These are phyloP conservation scores for Aspergillus sclerotiicarbonarius DNA, from an alignment of 495 filamentous ascomycete genomes.

Conservation along the genomic window DNA sequence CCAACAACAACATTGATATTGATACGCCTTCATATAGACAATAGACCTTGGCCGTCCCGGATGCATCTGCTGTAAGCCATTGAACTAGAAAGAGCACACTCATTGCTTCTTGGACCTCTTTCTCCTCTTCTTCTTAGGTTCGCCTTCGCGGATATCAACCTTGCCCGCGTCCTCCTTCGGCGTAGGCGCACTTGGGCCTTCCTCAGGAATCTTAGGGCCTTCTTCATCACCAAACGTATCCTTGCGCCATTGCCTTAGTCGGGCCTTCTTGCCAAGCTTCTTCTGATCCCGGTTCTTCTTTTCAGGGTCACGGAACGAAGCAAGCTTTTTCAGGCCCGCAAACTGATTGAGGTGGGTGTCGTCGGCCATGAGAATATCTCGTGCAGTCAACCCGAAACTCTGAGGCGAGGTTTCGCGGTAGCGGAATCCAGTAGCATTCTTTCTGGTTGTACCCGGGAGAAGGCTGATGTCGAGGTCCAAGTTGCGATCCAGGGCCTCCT, in stretches of 20 bases:
- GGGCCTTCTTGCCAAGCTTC: slow-evolving; percentile 84
- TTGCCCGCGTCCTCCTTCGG: slow-evolving; percentile 29
- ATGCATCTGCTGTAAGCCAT: slow-evolving; percentile 3
- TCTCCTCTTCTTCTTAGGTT: slow-evolving; percentile 45
- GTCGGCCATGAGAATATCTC: slow-evolving; percentile 87
- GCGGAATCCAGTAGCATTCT: slow-evolving; percentile 62
- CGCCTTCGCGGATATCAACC: slow-evolving; percentile 48
- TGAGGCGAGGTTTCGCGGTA: slow-evolving; percentile 93
- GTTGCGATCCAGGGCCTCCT: slow-evolving; percentile 80
- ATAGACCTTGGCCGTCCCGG: background rate
- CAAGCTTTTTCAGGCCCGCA: slow-evolving; percentile 91
- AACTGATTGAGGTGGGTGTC: slow-evolving; percentile 87
- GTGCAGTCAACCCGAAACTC: slow-evolving; percentile 81
- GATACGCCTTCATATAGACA: slow-evolving; percentile 11
- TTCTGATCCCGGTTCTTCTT: slow-evolving; percentile 89
- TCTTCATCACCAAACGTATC: slow-evolving; percentile 83
- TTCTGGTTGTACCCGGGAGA: slow-evolving; percentile 53
- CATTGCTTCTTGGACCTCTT: slow-evolving; percentile 51
- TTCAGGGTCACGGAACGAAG: slow-evolving; percentile 78
- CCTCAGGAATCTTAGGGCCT: slow-evolving; percentile 48
- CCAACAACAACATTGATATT: background rate
- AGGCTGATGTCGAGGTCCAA: slow-evolving; percentile 68
- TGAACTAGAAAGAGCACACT: slow-evolving; percentile 5
- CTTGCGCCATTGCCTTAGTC: slow-evolving; percentile 84
- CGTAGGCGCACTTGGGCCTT: slow-evolving; percentile 22